A percentile compares a stretch with the other conserved stretches of the same genome.
Evolutionary conservation across 805 yeast genomes (phyloP).

Genomic region (Saccharomycopsis fibuligera): DNA sequence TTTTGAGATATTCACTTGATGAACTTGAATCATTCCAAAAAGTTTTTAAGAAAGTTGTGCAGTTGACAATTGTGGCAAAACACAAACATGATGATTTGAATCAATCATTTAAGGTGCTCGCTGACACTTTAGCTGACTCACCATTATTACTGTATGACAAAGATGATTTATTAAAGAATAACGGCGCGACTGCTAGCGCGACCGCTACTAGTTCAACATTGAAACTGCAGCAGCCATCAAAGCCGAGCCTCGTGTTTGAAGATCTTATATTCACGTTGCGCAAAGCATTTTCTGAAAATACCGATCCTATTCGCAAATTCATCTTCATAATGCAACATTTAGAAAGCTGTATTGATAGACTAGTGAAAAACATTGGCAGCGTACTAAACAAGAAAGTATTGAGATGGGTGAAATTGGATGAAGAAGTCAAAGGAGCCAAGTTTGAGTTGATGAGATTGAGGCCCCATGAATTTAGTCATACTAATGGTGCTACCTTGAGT

Average conservation of each 20-base stretch:
- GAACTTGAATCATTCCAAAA: conserved; percentile 33
- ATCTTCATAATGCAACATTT: conserved; percentile 11
- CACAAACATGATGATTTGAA: conserved; percentile 14
- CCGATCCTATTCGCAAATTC: conserved; percentile 9
- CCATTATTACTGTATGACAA: neutral
- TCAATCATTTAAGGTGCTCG: neutral
- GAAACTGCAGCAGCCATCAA: neutral
- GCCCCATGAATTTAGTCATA: conserved; percentile 10
- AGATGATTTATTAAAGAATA: neutral
- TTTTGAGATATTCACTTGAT: conserved; percentile 36
- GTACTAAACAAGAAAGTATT: conserved; percentile 31
- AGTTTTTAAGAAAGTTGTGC: conserved; percentile 30
- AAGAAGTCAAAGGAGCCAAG: conserved; percentile 33
- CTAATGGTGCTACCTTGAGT: too few relatives aligned
- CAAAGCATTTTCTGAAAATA: conserved; percentile 19
- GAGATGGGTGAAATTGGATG: conserved; percentile 41
- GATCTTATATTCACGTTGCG: conserved; percentile 5
- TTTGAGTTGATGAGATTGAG: conserved; percentile 26
- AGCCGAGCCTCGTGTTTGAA: neutral
- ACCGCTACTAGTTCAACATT: neutral
- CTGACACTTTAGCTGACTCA: conserved; percentile 1
- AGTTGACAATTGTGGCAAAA: conserved; percentile 25
- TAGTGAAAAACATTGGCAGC: conserved; percentile 29
- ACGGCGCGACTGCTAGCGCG: neutral
- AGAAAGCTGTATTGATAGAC: conserved; percentile 23